Conservation (phyloP, 345 rosid genomes). For the Linum tenue region DNA sequence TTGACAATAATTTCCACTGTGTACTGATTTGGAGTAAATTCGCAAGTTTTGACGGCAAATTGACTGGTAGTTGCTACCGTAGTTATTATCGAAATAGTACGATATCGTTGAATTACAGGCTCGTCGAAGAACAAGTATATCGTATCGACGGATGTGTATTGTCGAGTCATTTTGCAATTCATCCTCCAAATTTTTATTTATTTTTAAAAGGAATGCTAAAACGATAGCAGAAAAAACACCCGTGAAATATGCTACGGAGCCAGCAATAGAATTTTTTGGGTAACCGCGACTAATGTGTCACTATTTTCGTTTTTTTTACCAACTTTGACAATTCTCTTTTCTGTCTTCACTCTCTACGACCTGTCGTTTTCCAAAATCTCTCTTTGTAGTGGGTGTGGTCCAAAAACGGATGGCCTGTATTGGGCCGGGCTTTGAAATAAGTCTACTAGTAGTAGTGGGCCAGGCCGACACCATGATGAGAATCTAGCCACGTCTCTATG, state of each 20-base stretch:
- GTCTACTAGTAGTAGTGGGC: background rate
- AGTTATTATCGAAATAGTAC: background rate
- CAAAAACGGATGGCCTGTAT: background rate
- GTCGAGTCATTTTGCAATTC: background rate
- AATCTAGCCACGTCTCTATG: background rate
- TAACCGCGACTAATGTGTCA: conserved; percentile 15
- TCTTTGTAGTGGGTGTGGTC: background rate
- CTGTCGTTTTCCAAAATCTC: background rate
- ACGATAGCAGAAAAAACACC: conserved; percentile 13
- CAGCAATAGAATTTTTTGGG: conserved; percentile 10
- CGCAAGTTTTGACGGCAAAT: too few species aligned
- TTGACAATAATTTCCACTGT: too few species aligned
- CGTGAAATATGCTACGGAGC: conserved; percentile 1
- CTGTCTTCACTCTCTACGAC: conserved; percentile 4
- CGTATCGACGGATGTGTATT: too few species aligned
- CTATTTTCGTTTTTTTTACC: conserved; percentile 3
- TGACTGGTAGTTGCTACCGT: background rate
- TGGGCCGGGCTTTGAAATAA: background rate
- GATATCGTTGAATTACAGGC: too few species aligned
- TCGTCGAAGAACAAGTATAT: too few species aligned
- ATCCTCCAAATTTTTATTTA: too few species aligned
- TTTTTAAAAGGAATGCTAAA: conserved; percentile 6
- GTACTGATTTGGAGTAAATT: too few species aligned
- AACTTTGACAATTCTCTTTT: conserved; percentile 3
- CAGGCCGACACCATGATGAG: background rate